Evolutionary conservation across 208 protist species (phyloP).

Genomic region (Endotrypanum monterogeii): DNA sequence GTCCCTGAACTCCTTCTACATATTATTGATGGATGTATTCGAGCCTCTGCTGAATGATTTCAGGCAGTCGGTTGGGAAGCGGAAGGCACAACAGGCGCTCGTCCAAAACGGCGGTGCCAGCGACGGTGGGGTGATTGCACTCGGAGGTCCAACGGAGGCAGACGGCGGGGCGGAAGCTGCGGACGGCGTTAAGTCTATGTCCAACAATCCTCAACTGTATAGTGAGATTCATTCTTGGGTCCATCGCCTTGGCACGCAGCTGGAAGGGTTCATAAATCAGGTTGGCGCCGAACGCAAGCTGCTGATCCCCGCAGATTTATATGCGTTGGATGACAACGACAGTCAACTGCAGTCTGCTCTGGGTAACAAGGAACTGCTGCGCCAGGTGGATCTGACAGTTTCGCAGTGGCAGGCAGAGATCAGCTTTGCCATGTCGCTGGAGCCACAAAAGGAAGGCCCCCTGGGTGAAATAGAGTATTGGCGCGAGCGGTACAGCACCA

Average conservation of each 20-base stretch:
- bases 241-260: slow-evolving; percentile 85
- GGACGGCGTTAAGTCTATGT: slow-evolving; percentile 24
- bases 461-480: slow-evolving; percentile 98
- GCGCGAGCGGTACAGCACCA: slow-evolving; percentile 94
- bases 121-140: not conserved
- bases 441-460: slow-evolving; percentile 92
- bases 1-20: slow-evolving; percentile 80
- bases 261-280: slow-evolving; percentile 87
- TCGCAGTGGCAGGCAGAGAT: slow-evolving; percentile 92
- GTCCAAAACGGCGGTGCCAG: slow-evolving; percentile 13
- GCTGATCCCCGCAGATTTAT: slow-evolving; percentile 76
- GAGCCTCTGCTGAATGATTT: slow-evolving; percentile 81
- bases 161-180: slow-evolving; percentile 6
- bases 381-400: slow-evolving; percentile 87
- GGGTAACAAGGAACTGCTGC: slow-evolving; percentile 85
- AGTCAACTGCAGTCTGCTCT: slow-evolving; percentile 74
- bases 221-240: slow-evolving; percentile 87
- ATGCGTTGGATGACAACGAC: slow-evolving; percentile 79
- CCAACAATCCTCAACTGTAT: slow-evolving; percentile 76
- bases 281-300: slow-evolving; percentile 90
- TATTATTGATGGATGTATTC: slow-evolving; percentile 77
- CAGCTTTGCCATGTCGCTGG: slow-evolving; percentile 88
- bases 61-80: slow-evolving; percentile 39
- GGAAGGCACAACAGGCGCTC: slow-evolving; percentile 23
- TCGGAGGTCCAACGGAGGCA: not conserved